phyloP scores from a whole-genome alignment of 768 basidiomycete genomes.

The Leccinum uliginosum region DNA sequence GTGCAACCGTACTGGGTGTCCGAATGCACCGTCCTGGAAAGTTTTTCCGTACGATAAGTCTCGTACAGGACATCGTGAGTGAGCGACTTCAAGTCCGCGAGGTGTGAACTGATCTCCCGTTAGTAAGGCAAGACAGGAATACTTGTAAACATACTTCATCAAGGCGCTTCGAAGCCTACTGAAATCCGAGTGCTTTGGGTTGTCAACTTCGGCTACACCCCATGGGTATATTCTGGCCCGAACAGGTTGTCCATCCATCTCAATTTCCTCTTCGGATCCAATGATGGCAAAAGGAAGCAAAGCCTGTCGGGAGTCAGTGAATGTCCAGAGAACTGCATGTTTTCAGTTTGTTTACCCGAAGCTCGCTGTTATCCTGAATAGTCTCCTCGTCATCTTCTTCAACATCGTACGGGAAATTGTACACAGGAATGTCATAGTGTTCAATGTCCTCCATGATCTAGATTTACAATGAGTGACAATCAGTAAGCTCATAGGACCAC shows the following conservation, averaged over 20 bases:
- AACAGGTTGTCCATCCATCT: conserved; percentile 85
- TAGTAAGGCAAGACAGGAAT: conserved; percentile 5
- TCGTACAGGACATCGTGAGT: conserved; percentile 94
- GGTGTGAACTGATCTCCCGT: conserved; percentile 64
- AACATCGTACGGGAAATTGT: conserved; percentile 99
- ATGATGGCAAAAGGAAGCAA: conserved; percentile 96
- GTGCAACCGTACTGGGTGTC: conserved; percentile 56
- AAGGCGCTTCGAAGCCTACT: conserved; percentile 87
- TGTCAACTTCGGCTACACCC: conserved; percentile 98
- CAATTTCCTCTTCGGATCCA: conserved; percentile 95
- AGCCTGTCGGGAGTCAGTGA: conserved; percentile 42
- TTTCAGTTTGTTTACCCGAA: conserved; percentile 56
- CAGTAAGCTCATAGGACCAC: conserved; percentile 18
- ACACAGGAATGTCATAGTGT: conserved; percentile 95
- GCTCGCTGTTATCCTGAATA: conserved; percentile 93
- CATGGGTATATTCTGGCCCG: conserved; percentile 96
- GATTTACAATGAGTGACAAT: background rate
- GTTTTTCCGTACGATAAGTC: conserved; percentile 96
- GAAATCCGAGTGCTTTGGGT: conserved; percentile 99
- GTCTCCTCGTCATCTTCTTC: conserved; percentile 99
- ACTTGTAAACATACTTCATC: conserved; percentile 57
- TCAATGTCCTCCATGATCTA: conserved; percentile 99
- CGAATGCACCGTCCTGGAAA: conserved; percentile 83
- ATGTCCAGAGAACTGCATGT: background rate
- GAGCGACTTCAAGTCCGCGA: conserved; percentile 90